Evolutionary conservation across 2,329 filamentous ascomycete species (phyloP).

Genomic region (Scedosporium aurantiacum): DNA sequence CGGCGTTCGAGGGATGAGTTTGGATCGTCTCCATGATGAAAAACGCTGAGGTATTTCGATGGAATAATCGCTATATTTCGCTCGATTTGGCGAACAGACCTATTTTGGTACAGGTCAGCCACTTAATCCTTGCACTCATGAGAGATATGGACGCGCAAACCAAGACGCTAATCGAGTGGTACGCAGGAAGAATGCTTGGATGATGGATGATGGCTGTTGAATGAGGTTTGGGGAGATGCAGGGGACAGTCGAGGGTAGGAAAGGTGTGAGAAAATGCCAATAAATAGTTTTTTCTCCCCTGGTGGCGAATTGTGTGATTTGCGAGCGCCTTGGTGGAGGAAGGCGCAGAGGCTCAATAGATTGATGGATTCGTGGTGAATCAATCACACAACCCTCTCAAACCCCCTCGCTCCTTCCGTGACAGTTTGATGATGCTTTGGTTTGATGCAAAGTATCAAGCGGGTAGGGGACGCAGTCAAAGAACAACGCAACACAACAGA

Average conservation of each 20-base stretch:
- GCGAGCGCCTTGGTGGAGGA: no score
- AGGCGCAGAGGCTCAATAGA: neutral
- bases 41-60: neutral
- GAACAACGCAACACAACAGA: constrained; percentile 17
- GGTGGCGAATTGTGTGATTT: constrained; percentile 8
- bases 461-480: neutral
- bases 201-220: constrained; percentile 13
- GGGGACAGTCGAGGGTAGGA: neutral
- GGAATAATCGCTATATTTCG: neutral
- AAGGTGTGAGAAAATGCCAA: neutral
- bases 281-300: neutral
- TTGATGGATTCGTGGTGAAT: neutral
- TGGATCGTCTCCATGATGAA: constrained; percentile 75
- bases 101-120: neutral
- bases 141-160: neutral
- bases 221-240: no score
- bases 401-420: neutral
- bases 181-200: neutral
- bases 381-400: no score
- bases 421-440: neutral
- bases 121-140: no score
- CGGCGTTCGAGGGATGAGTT: constrained; percentile 81
- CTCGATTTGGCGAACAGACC: neutral
- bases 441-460: neutral
- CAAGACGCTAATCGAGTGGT: neutral